phyloP scores from a whole-genome alignment of 2,329 filamentous ascomycete species.

The Sporothrix inflata region DNA sequence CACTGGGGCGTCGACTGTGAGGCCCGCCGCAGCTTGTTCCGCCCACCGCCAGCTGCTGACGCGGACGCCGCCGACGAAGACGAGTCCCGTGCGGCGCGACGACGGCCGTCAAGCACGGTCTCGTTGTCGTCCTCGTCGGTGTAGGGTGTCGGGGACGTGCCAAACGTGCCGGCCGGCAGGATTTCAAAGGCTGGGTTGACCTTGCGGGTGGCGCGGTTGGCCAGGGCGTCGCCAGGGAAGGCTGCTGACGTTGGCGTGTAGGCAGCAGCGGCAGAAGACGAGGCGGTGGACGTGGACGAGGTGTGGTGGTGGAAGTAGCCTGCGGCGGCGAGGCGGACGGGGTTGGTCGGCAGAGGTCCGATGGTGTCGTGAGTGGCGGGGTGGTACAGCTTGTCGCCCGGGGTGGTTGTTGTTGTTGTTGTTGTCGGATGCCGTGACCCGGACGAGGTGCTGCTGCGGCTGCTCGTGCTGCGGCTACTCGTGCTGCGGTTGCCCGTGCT shows the following conservation, averaged over 20 bases:
- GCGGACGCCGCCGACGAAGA: neutral
- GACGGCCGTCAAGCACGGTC: neutral
- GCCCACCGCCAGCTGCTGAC: neutral
- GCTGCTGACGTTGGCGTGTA: neutral
- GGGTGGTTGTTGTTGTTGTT: neutral
- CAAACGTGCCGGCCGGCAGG: constrained; percentile 46
- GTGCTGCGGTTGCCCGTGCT: constrained; percentile 21
- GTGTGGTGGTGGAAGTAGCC: neutral
- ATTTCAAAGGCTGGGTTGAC: constrained; percentile 47
- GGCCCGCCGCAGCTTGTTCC: constrained; percentile 33
- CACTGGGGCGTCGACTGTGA: neutral
- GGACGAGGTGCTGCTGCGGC: constrained; percentile 18
- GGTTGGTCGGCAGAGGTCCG: neutral
- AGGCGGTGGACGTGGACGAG: neutral
- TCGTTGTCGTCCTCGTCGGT: constrained; percentile 19
- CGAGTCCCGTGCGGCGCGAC: neutral
- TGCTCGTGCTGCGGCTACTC: constrained; percentile 23
- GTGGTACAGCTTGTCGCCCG: neutral
- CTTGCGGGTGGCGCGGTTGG: constrained; percentile 44
- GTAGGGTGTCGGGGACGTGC: neutral
- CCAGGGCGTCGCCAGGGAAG: constrained; percentile 34
- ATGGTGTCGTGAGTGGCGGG: neutral
- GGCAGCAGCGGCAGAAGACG: neutral
- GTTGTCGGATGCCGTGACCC: neutral
- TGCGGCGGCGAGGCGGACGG: neutral